Percentiles rank a stretch among this genome's conserved stretches.
Evolutionary conservation across 306 rosid species (phyloP).

Genomic region (Trifolium dubium): DNA sequence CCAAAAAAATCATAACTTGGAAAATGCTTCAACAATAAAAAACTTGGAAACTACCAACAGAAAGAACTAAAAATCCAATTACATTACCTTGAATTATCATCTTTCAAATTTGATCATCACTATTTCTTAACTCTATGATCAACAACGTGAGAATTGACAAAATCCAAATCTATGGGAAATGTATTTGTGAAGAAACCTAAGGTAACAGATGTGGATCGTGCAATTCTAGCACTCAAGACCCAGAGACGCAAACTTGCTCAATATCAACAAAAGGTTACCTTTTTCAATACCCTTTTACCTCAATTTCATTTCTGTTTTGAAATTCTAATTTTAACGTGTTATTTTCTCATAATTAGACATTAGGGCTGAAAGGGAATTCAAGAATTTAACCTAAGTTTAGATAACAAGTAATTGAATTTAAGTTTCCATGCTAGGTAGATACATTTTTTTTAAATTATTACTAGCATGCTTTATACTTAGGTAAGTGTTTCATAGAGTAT

Average conservation of each 20-base stretch:
- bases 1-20: too few species aligned
- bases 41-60: too few species aligned
- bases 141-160: too few species aligned
- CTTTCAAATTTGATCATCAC: too few species aligned
- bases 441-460: too few species aligned
- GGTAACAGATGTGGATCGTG: constrained; percentile 94
- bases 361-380: background rate
- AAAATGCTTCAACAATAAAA: too few species aligned
- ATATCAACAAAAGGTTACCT: constrained; percentile 83
- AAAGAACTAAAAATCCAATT: too few species aligned
- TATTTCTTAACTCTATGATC: too few species aligned
- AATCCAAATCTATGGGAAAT: constrained; percentile 72
- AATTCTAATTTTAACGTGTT: background rate
- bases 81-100: too few species aligned
- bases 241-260: constrained; percentile 94
- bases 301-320: background rate
- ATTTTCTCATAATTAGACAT: background rate
- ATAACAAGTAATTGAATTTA: background rate
- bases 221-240: constrained; percentile 92
- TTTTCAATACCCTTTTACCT: background rate
- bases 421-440: background rate
- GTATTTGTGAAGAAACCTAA: constrained; percentile 91
- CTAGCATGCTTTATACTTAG: too few species aligned
- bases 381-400: background rate
- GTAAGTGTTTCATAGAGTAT: too few species aligned